Percentiles rank a stretch among this genome's conserved stretches.
phyloP scores from a whole-genome alignment of 208 protist genomes.

The Crithidia fasciculata region DNA sequence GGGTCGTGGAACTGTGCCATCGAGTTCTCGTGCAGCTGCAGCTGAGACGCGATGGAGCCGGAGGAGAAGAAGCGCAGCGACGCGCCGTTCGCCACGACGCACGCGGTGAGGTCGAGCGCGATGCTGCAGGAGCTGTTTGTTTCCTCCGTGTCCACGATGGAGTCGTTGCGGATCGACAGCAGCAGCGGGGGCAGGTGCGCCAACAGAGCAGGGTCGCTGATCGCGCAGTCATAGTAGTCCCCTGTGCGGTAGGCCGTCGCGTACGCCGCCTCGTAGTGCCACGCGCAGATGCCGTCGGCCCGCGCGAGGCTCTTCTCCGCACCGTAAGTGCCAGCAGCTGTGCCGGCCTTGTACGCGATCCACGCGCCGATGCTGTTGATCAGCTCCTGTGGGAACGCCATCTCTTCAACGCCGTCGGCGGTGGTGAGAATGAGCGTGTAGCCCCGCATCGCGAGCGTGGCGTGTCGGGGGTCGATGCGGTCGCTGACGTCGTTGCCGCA shows the following conservation, averaged over 20 bases:
- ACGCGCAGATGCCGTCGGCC: slow-evolving; percentile 15
- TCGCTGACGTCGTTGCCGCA: slow-evolving; percentile 51
- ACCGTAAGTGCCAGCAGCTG: not conserved
- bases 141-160: slow-evolving; percentile 23
- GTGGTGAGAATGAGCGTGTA: slow-evolving; percentile 42
- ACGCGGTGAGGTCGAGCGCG: slow-evolving; percentile 40
- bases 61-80: slow-evolving; percentile 51
- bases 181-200: slow-evolving; percentile 39
- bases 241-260: slow-evolving; percentile 43
- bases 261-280: slow-evolving; percentile 12
- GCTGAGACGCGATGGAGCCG: slow-evolving; percentile 42
- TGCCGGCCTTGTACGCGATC: slow-evolving; percentile 17
- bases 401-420: slow-evolving; percentile 22
- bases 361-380: slow-evolving; percentile 52
- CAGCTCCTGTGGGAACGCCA: slow-evolving; percentile 63
- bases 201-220: slow-evolving; percentile 5
- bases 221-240: slow-evolving; percentile 27
- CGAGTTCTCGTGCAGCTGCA: not conserved
- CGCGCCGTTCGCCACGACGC: not conserved
- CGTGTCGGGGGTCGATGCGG: slow-evolving; percentile 33
- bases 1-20: slow-evolving; percentile 31
- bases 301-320: slow-evolving; percentile 8
- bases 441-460: slow-evolving; percentile 22
- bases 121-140: slow-evolving; percentile 29
- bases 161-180: slow-evolving; percentile 38